phyloP scores from a whole-genome alignment of 83 land plant genomes.

The Diphasiastrum complanatum region DNA sequence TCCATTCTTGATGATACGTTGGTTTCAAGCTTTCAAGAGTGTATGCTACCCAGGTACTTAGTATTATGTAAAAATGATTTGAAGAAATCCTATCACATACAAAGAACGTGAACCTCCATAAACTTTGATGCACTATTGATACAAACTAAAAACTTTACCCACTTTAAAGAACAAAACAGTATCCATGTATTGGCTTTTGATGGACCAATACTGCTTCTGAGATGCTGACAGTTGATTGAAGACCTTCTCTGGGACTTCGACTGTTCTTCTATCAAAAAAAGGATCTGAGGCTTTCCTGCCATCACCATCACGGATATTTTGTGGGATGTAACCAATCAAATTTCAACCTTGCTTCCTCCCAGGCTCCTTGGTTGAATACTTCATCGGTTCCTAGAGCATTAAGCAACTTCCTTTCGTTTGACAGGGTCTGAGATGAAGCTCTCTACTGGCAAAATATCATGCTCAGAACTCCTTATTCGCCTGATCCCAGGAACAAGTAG shows the following conservation, averaged over 20 bases:
- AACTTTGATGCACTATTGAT: no score
- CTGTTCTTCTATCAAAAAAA: slow-evolving; percentile 66
- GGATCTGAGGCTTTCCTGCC: slow-evolving; percentile 61
- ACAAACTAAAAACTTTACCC: no score
- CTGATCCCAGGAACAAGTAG: slow-evolving; percentile 56
- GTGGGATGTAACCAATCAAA: slow-evolving; percentile 81
- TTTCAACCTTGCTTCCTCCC: slow-evolving; percentile 52
- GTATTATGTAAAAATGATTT: no score
- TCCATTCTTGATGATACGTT: no score
- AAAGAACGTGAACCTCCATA: no score
- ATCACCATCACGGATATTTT: slow-evolving; percentile 52
- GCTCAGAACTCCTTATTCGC: slow-evolving; percentile 46
- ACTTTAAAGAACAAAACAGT: slow-evolving; percentile 91
- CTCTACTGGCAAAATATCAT: not conserved
- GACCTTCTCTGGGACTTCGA: slow-evolving; percentile 70
- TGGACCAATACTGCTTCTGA: slow-evolving; percentile 86
- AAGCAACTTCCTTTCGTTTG: slow-evolving; percentile 47
- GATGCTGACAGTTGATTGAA: slow-evolving; percentile 78
- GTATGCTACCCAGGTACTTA: no score
- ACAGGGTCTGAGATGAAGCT: slow-evolving; percentile 7
- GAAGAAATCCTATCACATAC: no score
- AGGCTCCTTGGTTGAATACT: slow-evolving; percentile 23
- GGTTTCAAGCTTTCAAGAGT: no score
- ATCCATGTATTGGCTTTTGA: slow-evolving; percentile 88
- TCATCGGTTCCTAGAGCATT: slow-evolving; percentile 28